Conservation (phyloP, 108 stramenopile genomes). For the Fragilaria radians region DNA sequence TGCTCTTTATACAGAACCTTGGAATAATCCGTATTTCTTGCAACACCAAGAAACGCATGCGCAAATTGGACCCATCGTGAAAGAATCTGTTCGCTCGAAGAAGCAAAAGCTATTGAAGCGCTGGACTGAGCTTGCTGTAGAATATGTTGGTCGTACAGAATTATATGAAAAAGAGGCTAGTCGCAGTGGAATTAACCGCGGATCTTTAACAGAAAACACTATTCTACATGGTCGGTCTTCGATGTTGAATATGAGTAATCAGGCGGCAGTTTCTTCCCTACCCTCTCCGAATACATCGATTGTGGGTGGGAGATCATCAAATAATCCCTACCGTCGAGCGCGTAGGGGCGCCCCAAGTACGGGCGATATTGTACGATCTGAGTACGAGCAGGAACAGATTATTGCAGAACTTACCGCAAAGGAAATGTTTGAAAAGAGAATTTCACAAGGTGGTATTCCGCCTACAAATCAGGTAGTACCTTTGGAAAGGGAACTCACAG, state of each 20-base stretch:
- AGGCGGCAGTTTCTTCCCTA: not conserved
- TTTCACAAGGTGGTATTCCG: conserved; percentile 68
- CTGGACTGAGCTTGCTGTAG: conserved; percentile 59
- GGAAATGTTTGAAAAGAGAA: conserved; percentile 80
- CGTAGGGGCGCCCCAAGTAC: conserved; percentile 42
- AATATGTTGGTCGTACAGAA: conserved; percentile 59
- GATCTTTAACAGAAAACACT: not conserved
- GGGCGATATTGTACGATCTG: conserved; percentile 64
- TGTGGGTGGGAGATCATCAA: conserved; percentile 30
- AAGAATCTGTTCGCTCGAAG: conserved; percentile 55
- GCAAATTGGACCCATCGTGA: conserved; percentile 45
- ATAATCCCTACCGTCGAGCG: conserved; percentile 79
- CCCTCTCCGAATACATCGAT: conserved; percentile 4
- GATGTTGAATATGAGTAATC: not conserved
- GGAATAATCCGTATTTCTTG: conserved; percentile 54
- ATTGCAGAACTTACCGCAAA: conserved; percentile 83
- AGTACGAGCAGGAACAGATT: conserved; percentile 88
- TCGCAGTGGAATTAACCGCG: conserved; percentile 3
- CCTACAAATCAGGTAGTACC: conserved; percentile 53
- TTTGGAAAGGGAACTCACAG: conserved; percentile 54
- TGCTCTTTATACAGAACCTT: conserved; percentile 70
- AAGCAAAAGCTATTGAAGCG: conserved; percentile 42
- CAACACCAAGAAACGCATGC: conserved; percentile 39
- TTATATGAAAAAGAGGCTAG: conserved; percentile 19
- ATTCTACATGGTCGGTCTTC: not conserved